Conservation (phyloP, 176 grass and related monocot species). For the Puya raimondii region DNA sequence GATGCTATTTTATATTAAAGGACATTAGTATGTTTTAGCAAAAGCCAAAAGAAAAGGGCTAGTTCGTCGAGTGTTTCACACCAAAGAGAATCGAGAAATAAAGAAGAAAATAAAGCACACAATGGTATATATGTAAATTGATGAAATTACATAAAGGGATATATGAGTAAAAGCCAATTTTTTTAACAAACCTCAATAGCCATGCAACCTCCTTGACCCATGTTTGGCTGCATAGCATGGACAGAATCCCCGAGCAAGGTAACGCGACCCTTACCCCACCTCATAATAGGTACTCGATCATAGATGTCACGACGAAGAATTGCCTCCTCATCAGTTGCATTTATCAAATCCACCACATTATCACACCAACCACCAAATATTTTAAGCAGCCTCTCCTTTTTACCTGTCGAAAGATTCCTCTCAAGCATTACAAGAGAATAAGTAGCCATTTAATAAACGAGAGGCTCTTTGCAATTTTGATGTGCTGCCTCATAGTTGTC, state of each 20-base stretch:
- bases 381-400: conserved; percentile 60
- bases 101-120: too few species aligned
- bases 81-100: too few species aligned
- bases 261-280: conserved; percentile 83
- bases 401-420: conserved; percentile 37
- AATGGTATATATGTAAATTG: too few species aligned
- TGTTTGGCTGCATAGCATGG: conserved; percentile 99
- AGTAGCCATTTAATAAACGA: background rate
- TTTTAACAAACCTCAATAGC: conserved; percentile 77
- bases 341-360: conserved; percentile 78
- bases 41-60: too few species aligned
- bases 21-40: too few species aligned
- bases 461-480: background rate
- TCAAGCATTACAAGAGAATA: conserved; percentile 12
- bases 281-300: conserved; percentile 65
- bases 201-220: conserved; percentile 99
- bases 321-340: conserved; percentile 74
- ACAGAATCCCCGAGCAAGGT: conserved; percentile 97
- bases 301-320: conserved; percentile 93
- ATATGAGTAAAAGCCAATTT: background rate
- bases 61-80: too few species aligned
- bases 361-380: conserved; percentile 95
- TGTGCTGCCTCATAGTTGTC: too few species aligned
- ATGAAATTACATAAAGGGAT: too few species aligned
- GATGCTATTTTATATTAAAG: too few species aligned